Evolutionary conservation across 2,329 filamentous ascomycete genomes (phyloP).

Genomic region (Apiospora malaysiana): DNA sequence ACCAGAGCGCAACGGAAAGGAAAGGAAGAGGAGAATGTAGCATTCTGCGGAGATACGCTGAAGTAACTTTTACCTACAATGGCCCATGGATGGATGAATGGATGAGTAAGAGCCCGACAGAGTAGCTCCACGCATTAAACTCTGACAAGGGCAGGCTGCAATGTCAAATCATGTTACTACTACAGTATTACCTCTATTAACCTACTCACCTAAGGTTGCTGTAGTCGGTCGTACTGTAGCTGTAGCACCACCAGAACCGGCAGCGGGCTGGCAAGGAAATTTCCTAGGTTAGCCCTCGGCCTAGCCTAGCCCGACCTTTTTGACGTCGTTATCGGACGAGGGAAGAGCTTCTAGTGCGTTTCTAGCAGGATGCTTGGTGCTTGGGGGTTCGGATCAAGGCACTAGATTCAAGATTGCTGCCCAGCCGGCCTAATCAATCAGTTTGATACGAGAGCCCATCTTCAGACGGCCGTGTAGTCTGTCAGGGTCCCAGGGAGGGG

Average conservation of each 20-base stretch:
- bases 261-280: constrained; percentile 3
- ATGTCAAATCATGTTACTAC: constrained; percentile 11
- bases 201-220: too few relatives aligned
- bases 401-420: background rate
- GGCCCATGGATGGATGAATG: too few relatives aligned
- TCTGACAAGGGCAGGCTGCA: constrained; percentile 11
- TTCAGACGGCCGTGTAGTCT: background rate
- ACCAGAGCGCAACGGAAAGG: background rate
- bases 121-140: constrained; percentile 9
- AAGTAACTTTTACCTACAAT: constrained; percentile 10
- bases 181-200: too few relatives aligned
- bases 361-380: background rate
- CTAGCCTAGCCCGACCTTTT: background rate
- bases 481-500: background rate
- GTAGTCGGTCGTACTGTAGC: too few relatives aligned
- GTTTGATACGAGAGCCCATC: constrained; percentile 5
- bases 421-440: constrained; percentile 15
- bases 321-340: constrained; percentile 11
- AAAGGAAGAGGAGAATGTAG: constrained; percentile 1
- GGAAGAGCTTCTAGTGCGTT: background rate
- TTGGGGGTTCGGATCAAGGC: background rate
- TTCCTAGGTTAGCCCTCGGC: background rate
- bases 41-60: constrained; percentile 3
- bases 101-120: background rate
- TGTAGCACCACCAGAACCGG: background rate